A percentile compares a stretch with the other conserved stretches of the same genome.
These are phyloP conservation scores for Candolleomyces aberdarensis DNA, from an alignment of 768 basidiomycete genomes.

Conservation along the genomic window DNA sequence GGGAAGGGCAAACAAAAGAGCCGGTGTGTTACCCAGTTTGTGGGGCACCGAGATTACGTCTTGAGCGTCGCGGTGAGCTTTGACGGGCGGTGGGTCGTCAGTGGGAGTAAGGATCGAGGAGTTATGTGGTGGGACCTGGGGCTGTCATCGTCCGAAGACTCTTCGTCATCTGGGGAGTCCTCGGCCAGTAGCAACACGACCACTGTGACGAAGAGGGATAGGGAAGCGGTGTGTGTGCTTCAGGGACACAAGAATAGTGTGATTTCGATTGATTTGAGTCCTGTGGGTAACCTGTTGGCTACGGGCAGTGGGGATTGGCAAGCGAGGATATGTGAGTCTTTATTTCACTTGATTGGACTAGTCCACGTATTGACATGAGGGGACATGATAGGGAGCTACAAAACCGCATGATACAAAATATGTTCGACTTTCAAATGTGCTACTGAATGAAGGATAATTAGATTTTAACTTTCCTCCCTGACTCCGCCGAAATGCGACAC, in stretches of 20 bases:
- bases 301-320: slow-evolving; percentile 34
- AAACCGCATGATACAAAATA: background rate
- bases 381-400: slow-evolving; percentile 8
- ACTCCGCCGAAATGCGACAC: no score
- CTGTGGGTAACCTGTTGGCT: slow-evolving; percentile 28
- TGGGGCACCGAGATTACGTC: slow-evolving; percentile 70
- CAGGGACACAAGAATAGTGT: slow-evolving; percentile 42
- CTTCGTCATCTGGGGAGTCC: background rate
- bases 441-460: no score
- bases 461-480: no score
- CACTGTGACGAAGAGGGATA: slow-evolving; percentile 34
- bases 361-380: background rate
- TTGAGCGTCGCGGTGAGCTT: slow-evolving; percentile 57
- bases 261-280: slow-evolving; percentile 31
- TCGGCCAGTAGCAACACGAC: background rate
- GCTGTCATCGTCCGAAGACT: background rate
- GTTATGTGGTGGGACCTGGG: slow-evolving; percentile 70
- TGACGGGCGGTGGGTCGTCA: slow-evolving; percentile 79
- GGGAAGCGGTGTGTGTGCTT: slow-evolving; percentile 70
- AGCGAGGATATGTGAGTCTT: slow-evolving; percentile 29
- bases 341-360: background rate
- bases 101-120: slow-evolving; percentile 76
- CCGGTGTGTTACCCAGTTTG: slow-evolving; percentile 71
- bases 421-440: no score
- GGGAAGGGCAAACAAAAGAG: slow-evolving; percentile 19